Conservation (phyloP, 768 basidiomycete genomes). For the Psilocybe sp. region DNA sequence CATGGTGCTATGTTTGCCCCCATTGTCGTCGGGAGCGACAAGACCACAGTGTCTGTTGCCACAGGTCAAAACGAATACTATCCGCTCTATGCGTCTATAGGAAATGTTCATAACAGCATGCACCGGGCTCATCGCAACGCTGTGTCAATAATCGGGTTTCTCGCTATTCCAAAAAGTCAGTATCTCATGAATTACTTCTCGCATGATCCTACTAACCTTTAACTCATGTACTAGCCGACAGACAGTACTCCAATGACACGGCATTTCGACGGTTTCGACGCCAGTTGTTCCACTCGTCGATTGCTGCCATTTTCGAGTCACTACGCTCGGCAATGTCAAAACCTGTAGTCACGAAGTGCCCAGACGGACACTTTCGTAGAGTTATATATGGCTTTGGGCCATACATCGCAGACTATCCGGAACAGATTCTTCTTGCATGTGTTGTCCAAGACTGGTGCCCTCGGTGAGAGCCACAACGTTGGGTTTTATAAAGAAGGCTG, state of each 20-base stretch:
- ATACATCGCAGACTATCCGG: slow-evolving; percentile 39
- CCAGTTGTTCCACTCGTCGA: slow-evolving; percentile 28
- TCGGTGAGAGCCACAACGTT: slow-evolving; percentile 14
- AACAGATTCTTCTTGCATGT: slow-evolving; percentile 29
- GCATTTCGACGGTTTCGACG: slow-evolving; percentile 23
- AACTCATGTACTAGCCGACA: slow-evolving; percentile 9
- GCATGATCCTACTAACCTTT: background rate
- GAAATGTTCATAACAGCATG: slow-evolving; percentile 29
- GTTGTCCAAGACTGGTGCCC: slow-evolving; percentile 35
- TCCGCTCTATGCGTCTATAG: slow-evolving; percentile 31
- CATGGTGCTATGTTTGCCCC: slow-evolving; percentile 30
- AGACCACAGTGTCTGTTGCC: slow-evolving; percentile 35
- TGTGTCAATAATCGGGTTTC: slow-evolving; percentile 25
- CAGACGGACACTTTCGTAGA: slow-evolving; percentile 26
- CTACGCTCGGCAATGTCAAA: slow-evolving; percentile 23
- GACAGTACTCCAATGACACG: slow-evolving; percentile 10
- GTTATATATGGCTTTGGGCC: slow-evolving; percentile 30
- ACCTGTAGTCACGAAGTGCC: slow-evolving; percentile 20
- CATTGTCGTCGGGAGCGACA: slow-evolving; percentile 34
- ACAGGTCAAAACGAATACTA: slow-evolving; percentile 36
- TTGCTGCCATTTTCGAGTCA: slow-evolving; percentile 18
- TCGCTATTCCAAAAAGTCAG: slow-evolving; percentile 19
- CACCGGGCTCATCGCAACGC: slow-evolving; percentile 29
- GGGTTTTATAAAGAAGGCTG: too few relatives aligned
- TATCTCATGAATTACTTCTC: background rate